phyloP scores from a whole-genome alignment of 2,329 filamentous ascomycete genomes.

The Nigrospora oryzae region DNA sequence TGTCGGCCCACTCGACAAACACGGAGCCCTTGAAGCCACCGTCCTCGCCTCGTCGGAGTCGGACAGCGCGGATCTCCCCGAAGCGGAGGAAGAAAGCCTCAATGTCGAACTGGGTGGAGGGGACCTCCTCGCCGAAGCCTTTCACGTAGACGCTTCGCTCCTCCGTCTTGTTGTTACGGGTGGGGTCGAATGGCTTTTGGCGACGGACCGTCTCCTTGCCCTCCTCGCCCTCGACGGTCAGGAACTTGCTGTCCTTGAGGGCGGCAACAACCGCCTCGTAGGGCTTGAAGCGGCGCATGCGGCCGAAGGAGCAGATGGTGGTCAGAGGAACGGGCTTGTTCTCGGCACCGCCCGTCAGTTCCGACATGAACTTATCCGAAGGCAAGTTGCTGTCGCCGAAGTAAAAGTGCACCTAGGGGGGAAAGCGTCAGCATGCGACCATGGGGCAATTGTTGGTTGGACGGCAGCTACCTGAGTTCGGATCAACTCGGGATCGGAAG shows the following conservation, averaged over 20 bases:
- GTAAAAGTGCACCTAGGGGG: conserved; percentile 37
- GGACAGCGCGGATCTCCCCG: conserved; percentile 72
- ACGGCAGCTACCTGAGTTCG: conserved; percentile 60
- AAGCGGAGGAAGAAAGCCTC: conserved; percentile 83
- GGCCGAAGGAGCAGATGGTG: conserved; percentile 78
- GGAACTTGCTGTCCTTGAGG: conserved; percentile 64
- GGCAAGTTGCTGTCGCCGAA: conserved; percentile 54
- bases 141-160: conserved; percentile 81
- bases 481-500: conserved; percentile 71
- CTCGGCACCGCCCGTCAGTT: conserved; percentile 64
- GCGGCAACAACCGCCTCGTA: conserved; percentile 77
- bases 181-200: conserved; percentile 60
- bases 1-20: conserved; percentile 82
- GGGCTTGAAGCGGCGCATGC: conserved; percentile 91
- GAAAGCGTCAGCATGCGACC: neutral
- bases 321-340: conserved; percentile 77
- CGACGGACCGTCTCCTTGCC: conserved; percentile 66
- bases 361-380: conserved; percentile 80
- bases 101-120: conserved; percentile 83
- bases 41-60: conserved; percentile 68
- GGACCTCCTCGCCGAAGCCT: conserved; percentile 81
- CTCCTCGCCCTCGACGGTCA: conserved; percentile 68
- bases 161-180: conserved; percentile 57
- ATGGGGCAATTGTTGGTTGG: neutral
- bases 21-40: conserved; percentile 91